phyloP scores from a whole-genome alignment of 2,329 filamentous ascomycete genomes.

The Daldinia eschscholtzii region DNA sequence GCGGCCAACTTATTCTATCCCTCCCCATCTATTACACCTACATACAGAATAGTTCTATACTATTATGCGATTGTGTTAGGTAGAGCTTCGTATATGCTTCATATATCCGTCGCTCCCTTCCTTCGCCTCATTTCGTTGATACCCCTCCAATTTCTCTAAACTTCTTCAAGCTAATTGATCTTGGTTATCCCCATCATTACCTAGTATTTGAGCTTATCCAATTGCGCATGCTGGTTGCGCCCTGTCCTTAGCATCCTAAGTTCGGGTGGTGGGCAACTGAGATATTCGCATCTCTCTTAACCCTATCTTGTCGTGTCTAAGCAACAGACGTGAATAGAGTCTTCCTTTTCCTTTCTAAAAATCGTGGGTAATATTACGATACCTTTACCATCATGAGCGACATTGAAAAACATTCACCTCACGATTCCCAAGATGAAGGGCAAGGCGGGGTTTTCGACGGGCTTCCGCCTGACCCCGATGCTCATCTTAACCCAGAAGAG shows the following conservation, averaged over 20 bases:
- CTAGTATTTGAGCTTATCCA: slow-evolving; percentile 9
- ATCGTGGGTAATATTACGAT: not conserved
- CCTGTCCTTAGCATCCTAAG: not conserved
- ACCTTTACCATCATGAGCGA: slow-evolving; percentile 10
- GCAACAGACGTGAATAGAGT: not conserved
- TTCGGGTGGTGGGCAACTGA: not conserved
- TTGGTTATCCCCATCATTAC: not conserved
- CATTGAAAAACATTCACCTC: slow-evolving; percentile 38
- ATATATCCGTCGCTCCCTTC: slow-evolving; percentile 20
- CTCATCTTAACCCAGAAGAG: slow-evolving; percentile 67
- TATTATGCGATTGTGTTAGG: not conserved
- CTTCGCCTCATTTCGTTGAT: slow-evolving; percentile 16
- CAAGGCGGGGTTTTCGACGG: slow-evolving; percentile 28
- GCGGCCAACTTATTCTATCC: slow-evolving; percentile 3
- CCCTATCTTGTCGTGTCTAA: not conserved
- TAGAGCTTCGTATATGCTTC: slow-evolving; percentile 17
- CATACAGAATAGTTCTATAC: slow-evolving; percentile 9
- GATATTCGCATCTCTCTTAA: not conserved
- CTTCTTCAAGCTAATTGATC: slow-evolving; percentile 1
- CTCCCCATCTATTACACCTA: slow-evolving; percentile 10
- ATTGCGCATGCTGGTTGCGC: slow-evolving; percentile 12
- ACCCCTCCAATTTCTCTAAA: slow-evolving; percentile 8
- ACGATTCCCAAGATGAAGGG: slow-evolving; percentile 44
- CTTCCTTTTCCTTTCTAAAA: not conserved
- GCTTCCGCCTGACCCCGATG: slow-evolving; percentile 65